Conservation (phyloP, 2,329 filamentous ascomycete species). For the Paecilomyces niveus region DNA sequence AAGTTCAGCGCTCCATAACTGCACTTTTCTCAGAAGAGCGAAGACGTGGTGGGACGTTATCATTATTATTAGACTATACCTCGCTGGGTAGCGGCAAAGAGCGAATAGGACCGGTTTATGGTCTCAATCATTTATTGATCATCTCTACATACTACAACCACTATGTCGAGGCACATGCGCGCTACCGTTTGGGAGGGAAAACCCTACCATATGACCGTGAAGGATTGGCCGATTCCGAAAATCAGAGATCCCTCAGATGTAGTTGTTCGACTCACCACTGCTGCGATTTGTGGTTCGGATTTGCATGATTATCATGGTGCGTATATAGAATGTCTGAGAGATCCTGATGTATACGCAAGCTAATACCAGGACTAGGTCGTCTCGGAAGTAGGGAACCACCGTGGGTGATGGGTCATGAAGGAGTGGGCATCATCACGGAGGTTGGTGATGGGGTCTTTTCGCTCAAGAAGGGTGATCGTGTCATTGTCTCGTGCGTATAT, state of each 20-base stretch:
- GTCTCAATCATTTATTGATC: no score
- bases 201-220: slow-evolving; percentile 16
- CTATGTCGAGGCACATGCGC: slow-evolving; percentile 13
- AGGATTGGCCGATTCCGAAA: slow-evolving; percentile 12
- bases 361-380: not conserved
- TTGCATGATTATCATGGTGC: slow-evolving; percentile 27
- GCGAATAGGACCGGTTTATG: no score
- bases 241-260: slow-evolving; percentile 20
- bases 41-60: no score
- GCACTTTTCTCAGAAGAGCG: no score
- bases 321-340: not conserved
- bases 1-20: no score
- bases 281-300: slow-evolving; percentile 30
- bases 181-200: slow-evolving; percentile 20
- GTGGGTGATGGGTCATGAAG: slow-evolving; percentile 18
- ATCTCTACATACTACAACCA: not conserved
- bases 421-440: slow-evolving; percentile 14
- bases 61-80: no score
- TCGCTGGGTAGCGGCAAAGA: no score
- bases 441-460: slow-evolving; percentile 11
- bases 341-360: not conserved
- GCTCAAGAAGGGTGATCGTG: slow-evolving; percentile 11
- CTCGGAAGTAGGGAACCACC: slow-evolving; percentile 13
- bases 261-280: slow-evolving; percentile 26
- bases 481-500: slow-evolving; percentile 7